Base-by-base conservation (phyloP, 495 filamentous ascomycete genomes). In the Xylaria acuta region DNA sequence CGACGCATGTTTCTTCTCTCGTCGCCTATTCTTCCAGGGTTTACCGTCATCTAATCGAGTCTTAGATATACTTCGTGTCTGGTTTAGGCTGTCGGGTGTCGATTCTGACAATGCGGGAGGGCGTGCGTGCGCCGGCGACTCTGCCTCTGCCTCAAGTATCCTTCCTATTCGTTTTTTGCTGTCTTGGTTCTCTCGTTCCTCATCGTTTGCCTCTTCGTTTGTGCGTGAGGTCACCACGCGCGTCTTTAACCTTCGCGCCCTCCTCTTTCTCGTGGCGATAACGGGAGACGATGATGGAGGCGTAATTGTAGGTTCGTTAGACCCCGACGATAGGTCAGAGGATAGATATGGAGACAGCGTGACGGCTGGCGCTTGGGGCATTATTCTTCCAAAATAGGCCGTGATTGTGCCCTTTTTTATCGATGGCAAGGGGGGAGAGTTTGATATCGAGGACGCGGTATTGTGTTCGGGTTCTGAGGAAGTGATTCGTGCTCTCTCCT, bases 381-480 rank as follows among this genome's bases (percentile, higher is more conserved):
- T 14, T 8, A 79, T 75, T 65, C 79, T 82, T 51, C 30, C n/a
- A 70, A 86, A 86, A 74, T 84, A 86, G 25, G 79, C 79, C 14
- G 81, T 69, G 56, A 86, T 86, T 40, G 83, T 82, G 1, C 78
- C 78, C 45, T 80, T 78, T 62, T 78, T 81, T 1, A 71, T 65
- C 3, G 68, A 69, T 56, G 72, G 74, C 18, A 60, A 18, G 47
- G 30, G 6, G 27, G 43, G 41, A 64, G 47, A 22, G 20, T 20
- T 25, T 25, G 51, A 49, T 1, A 14, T 11, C 12, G 40, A 40
- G 22, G 22, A n/a, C 34, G 51, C 25, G 27, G 63, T 8, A 0
- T 12, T 43, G 5, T 49, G 9, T 67, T 41, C 22, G 8, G 40
- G 1, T 43, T 22, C n/a, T 18, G 40, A 59, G 58, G 38, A 2